Conservation (phyloP, 2,329 filamentous ascomycete genomes). For the Elsinoe perseae region DNA sequence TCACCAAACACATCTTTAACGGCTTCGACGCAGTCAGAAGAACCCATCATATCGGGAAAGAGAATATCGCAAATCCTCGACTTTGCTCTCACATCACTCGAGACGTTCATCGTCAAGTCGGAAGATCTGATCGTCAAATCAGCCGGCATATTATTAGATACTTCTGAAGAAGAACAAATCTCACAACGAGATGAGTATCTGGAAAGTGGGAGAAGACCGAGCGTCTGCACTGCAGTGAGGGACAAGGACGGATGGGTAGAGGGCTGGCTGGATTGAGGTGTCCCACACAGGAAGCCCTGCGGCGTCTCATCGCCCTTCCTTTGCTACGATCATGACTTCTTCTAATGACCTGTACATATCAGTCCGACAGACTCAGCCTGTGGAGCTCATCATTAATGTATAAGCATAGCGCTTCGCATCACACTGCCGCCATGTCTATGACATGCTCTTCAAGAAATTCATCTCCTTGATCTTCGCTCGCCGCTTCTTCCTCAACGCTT, state of each 20-base stretch:
- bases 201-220: conserved; percentile 1
- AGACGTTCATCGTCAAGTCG: conserved; percentile 4
- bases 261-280: conserved; percentile 14
- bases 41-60: conserved; percentile 4
- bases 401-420: not conserved
- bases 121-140: conserved; percentile 12
- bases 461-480: conserved; percentile 71
- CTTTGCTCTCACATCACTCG: conserved; percentile 13
- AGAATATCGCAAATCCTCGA: conserved; percentile 6
- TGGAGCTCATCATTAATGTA: not conserved
- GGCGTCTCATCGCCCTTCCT: not conserved
- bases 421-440: conserved; percentile 25
- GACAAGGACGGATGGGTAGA: conserved; percentile 15
- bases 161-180: not conserved
- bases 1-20: not conserved
- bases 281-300: not conserved
- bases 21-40: not conserved
- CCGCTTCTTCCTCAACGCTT: conserved; percentile 66
- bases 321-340: not conserved
- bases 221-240: not conserved
- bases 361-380: not conserved
- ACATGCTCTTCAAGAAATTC: conserved; percentile 78
- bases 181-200: not conserved
- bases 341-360: conserved; percentile 12
- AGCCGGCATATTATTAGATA: not conserved